Conservation (phyloP, 805 yeast genomes). For the Schizosaccharomyces japonicus region DNA sequence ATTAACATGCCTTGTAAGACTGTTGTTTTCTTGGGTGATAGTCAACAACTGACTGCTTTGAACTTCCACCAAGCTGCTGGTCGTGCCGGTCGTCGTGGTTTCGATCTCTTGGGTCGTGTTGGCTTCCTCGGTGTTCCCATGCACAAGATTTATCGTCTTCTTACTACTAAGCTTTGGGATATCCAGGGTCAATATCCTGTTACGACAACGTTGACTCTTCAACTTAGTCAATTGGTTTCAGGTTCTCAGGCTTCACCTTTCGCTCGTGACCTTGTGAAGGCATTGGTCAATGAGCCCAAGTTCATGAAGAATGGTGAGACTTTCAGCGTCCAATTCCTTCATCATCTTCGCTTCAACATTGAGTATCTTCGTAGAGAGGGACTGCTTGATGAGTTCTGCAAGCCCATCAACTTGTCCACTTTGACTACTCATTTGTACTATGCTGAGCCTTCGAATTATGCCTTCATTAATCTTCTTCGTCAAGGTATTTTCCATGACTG, state of each 20-base stretch:
- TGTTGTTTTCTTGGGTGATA: constrained; percentile 4
- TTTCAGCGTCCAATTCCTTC: not conserved
- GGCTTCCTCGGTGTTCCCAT: constrained; percentile 1
- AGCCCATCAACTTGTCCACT: not conserved
- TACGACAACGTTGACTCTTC: not conserved
- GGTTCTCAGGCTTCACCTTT: not conserved
- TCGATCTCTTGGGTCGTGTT: constrained; percentile 4
- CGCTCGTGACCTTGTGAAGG: not conserved
- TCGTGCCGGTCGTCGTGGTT: constrained; percentile 6
- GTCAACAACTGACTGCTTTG: not conserved
- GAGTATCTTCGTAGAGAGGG: constrained; percentile 4
- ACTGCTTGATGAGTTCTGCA: not conserved
- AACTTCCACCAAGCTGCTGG: constrained; percentile 5
- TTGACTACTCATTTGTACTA: not conserved
- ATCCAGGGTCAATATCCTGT: constrained; percentile 1
- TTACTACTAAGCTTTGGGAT: constrained; percentile 2
- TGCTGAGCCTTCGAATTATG: constrained; percentile 1
- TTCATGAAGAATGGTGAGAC: not conserved
- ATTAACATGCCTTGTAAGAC: constrained; percentile 5
- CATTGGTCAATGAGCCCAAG: not conserved
- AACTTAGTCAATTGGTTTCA: not conserved
- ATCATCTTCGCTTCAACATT: constrained; percentile 2
- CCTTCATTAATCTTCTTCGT: not conserved
- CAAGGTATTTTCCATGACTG: constrained; percentile 2
- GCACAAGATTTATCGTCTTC: constrained; percentile 1